Evolutionary conservation across 306 rosid species (phyloP).

Genomic region (Gleditsia sinensis): DNA sequence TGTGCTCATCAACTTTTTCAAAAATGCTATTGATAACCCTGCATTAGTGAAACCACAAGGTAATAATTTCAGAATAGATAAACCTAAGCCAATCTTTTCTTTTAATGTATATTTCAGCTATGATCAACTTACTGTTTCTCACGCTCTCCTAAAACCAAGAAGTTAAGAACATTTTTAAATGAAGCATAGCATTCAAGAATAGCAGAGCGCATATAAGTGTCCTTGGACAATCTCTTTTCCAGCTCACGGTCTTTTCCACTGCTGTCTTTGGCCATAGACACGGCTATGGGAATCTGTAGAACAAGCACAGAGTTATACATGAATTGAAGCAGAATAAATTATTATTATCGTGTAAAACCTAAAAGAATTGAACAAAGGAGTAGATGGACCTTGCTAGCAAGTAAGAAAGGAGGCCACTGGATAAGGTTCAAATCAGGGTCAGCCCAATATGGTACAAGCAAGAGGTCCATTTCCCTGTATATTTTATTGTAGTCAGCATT

Average conservation of each 20-base stretch:
- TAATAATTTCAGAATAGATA: conserved; percentile 26
- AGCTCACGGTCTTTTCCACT: conserved; percentile 70
- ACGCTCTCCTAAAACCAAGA: conserved; percentile 70
- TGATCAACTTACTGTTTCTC: conserved; percentile 67
- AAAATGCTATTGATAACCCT: conserved; percentile 75
- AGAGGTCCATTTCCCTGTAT: conserved; percentile 87
- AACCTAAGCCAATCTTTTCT: conserved; percentile 22
- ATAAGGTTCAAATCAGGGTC: conserved; percentile 70
- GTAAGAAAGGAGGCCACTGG: conserved; percentile 99
- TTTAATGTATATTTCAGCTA: conserved; percentile 18
- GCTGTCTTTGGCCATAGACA: conserved; percentile 94
- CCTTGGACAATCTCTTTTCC: conserved; percentile 68
- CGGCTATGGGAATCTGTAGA: conserved; percentile 87
- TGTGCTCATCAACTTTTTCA: conserved; percentile 61
- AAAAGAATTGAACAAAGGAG: conserved; percentile 25
- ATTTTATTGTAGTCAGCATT: conserved; percentile 30
- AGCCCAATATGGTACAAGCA: conserved; percentile 89
- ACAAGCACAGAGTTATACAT: conserved; percentile 12
- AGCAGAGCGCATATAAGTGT: conserved; percentile 82
- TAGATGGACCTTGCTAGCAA: conserved; percentile 88
- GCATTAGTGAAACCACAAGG: conserved; percentile 41
- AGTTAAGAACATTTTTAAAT: conserved; percentile 63
- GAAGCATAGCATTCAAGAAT: conserved; percentile 84
- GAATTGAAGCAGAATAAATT: conserved; percentile 28
- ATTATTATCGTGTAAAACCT: conserved; percentile 16